Evolutionary conservation across 1,284 basidiomycete species (phyloP).

Genomic region (Rhodotorula mucilaginosa): DNA sequence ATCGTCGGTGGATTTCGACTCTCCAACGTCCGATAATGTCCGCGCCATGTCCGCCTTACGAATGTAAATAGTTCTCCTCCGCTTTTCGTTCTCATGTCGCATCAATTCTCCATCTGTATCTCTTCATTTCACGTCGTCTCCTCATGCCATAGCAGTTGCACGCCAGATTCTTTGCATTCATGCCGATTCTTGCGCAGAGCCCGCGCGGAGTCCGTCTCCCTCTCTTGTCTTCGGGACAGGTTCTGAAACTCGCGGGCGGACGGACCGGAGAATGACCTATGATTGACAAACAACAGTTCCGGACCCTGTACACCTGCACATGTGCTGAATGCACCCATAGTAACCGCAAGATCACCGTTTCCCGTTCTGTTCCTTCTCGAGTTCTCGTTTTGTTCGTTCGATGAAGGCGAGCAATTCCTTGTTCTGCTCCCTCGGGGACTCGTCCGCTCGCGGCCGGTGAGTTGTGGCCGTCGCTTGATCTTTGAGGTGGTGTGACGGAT

Average conservation of each 20-base stretch:
- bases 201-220: too few species aligned
- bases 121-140: background rate
- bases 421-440: slow-evolving; percentile 24
- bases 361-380: slow-evolving; percentile 2
- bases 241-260: too few species aligned
- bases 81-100: too few species aligned
- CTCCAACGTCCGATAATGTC: background rate
- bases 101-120: too few species aligned
- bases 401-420: slow-evolving; percentile 18
- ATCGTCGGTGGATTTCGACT: background rate
- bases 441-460: slow-evolving; percentile 19
- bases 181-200: slow-evolving; percentile 8
- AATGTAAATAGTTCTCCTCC: too few species aligned
- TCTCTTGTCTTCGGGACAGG: too few species aligned
- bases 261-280: slow-evolving; percentile 13
- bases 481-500: slow-evolving; percentile 17
- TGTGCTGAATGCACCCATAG: too few species aligned
- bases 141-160: slow-evolving; percentile 27
- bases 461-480: background rate
- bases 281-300: slow-evolving; percentile 27
- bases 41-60: background rate
- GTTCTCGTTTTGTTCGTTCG: slow-evolving; percentile 16
- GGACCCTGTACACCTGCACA: background rate
- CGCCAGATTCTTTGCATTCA: slow-evolving; percentile 33
- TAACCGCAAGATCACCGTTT: background rate